Evolutionary conservation across 75 land plant genomes (phyloP).

Genomic region (Pinus albicaulis): DNA sequence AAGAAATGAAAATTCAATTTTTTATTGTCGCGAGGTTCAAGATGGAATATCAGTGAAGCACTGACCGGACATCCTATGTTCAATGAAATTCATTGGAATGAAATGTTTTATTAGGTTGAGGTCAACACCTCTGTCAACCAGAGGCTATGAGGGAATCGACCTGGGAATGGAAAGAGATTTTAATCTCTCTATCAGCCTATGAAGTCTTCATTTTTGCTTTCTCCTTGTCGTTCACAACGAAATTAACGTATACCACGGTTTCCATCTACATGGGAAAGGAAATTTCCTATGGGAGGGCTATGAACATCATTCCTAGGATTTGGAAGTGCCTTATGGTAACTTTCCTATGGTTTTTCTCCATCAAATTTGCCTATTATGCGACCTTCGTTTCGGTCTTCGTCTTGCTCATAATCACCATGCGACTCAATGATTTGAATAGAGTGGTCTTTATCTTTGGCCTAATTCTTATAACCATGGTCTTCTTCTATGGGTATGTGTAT

Average conservation of each 20-base stretch:
- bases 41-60: no score
- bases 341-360: slow-evolving; percentile 31
- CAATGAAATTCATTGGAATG: slow-evolving; percentile 27
- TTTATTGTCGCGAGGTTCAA: no score
- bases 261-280: slow-evolving; percentile 23
- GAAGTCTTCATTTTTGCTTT: slow-evolving; percentile 34
- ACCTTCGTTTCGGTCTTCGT: slow-evolving; percentile 13
- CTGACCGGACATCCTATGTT: background rate
- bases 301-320: slow-evolving; percentile 66
- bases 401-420: slow-evolving; percentile 9
- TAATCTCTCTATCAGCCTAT: slow-evolving; percentile 24
- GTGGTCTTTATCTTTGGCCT: no score
- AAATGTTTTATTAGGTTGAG: slow-evolving; percentile 12
- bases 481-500: slow-evolving; percentile 44
- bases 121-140: slow-evolving; percentile 15
- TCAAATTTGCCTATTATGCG: slow-evolving; percentile 23
- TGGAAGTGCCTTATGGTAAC: slow-evolving; percentile 44
- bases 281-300: slow-evolving; percentile 37
- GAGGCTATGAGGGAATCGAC: slow-evolving; percentile 11
- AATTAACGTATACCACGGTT: slow-evolving; percentile 44
- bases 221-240: slow-evolving; percentile 52
- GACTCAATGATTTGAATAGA: background rate
- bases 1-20: no score
- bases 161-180: slow-evolving; percentile 17
- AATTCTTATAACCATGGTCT: slow-evolving; percentile 8